Percentiles rank a stretch among this genome's conserved stretches.
Conservation (phyloP, 164 flowering plant species). For the Akebia trifoliata region DNA sequence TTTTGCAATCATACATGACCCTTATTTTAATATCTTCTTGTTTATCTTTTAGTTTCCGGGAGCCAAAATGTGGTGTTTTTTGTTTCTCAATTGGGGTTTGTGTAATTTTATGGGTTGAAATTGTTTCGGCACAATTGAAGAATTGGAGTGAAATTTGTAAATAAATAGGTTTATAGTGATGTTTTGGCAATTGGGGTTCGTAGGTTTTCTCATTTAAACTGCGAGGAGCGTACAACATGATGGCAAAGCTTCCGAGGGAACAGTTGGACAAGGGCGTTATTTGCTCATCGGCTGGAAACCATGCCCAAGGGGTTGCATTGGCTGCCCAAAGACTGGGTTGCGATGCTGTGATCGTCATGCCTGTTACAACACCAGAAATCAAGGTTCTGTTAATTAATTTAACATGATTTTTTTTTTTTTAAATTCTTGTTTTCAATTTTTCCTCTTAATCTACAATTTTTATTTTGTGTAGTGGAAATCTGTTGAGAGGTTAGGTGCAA, state of each 20-base stretch:
- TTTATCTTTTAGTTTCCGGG: too few relatives aligned
- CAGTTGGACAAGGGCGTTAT: slow-evolving; percentile 80
- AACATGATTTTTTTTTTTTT: background rate
- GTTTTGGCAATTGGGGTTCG: background rate
- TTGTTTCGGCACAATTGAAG: background rate
- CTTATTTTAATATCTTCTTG: too few relatives aligned
- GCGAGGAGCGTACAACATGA: slow-evolving; percentile 98
- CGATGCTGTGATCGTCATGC: slow-evolving; percentile 92
- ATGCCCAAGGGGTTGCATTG: slow-evolving; percentile 99
- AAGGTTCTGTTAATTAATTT: slow-evolving; percentile 42
- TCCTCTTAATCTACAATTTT: background rate
- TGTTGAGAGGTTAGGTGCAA: slow-evolving; percentile 86
- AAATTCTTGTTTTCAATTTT: background rate
- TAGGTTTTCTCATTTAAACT: slow-evolving; percentile 97
- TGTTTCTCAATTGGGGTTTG: too few relatives aligned
- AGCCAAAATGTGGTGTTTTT: too few relatives aligned
- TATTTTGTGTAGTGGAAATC: slow-evolving; percentile 67
- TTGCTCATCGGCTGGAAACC: slow-evolving; percentile 99
- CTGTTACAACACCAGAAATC: slow-evolving; percentile 97
- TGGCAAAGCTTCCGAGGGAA: slow-evolving; percentile 77
- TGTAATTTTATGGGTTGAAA: background rate
- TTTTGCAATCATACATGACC: too few relatives aligned
- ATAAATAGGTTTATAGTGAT: background rate
- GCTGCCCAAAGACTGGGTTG: slow-evolving; percentile 76
- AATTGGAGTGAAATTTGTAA: background rate